Base-by-base conservation (phyloP, 1,284 basidiomycete genomes). In the Moesziomyces globuligerus region DNA sequence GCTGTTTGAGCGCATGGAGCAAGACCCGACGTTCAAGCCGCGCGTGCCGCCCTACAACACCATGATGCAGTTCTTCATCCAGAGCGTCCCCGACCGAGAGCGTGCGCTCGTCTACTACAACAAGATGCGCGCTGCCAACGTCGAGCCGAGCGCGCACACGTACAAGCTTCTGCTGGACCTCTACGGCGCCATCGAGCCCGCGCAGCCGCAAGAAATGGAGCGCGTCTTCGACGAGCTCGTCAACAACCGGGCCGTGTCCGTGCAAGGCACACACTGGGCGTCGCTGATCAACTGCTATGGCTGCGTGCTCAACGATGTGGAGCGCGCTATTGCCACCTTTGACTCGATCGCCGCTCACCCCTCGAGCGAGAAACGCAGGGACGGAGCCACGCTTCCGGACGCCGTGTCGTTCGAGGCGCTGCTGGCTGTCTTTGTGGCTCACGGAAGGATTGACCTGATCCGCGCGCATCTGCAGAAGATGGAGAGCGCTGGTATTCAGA, bases 21-120 rank as follows among this genome's bases (percentile, higher is more conserved):
- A 83, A 38, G 87, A 89, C 72, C 86, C 84, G 25, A 89, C 89
- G 73, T 98, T 94, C 86, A 90, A 87, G 84, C 90, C 94, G 8
- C 87, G 94, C 7, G 90, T 96, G 1, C 95, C 96, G 21, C 95
- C 95, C 6, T 93, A 89, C 86, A 98, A 97, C 85, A 97, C 92
- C 36, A 97, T 99, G 94, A 97, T 98, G 88, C 96, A 98, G 83
- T 88, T 95, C 80, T 96, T 93, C 84, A 90, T 91, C 45, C 89
- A 91, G 65, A 95, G 91, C 23, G 91, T 91, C 78, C 94, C 93
- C 1, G 90, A 93, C 74, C 89, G 94, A 48, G 87, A 74, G 17
- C 72, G 75, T 51, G 80, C 78, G 32, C 54, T 80, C 40, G 85
- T 87, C 72, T 98, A 91, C 83, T 92, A 91, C 83, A 81, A 90